Evolutionary conservation across 2,329 filamentous ascomycete species (phyloP).

Genomic region (Epichloe festucae): DNA sequence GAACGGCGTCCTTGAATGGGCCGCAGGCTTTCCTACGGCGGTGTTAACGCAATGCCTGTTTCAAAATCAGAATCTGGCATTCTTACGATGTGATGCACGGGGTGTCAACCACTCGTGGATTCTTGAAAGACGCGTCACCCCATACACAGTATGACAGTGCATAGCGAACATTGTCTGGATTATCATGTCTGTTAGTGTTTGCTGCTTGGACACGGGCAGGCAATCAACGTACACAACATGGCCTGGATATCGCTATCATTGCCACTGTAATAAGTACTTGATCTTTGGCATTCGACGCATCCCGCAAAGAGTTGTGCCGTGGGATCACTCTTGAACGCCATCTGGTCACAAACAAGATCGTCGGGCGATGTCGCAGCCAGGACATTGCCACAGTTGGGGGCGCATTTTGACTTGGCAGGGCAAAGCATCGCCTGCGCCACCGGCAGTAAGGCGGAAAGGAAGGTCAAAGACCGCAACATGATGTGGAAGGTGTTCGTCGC

Average conservation of each 20-base stretch:
- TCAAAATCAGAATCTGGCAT: not conserved
- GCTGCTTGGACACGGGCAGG: not conserved
- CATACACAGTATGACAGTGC: constrained; percentile 43
- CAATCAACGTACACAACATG: constrained; percentile 37
- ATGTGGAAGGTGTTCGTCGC: not conserved
- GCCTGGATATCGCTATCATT: constrained; percentile 39
- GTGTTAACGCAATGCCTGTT: constrained; percentile 12
- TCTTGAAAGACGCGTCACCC: constrained; percentile 25
- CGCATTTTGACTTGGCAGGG: constrained; percentile 35
- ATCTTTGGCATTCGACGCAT: constrained; percentile 39
- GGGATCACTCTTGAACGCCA: constrained; percentile 22
- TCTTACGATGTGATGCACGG: constrained; percentile 40
- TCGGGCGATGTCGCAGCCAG: constrained; percentile 29
- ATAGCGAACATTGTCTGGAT: constrained; percentile 44
- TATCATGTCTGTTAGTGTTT: not conserved
- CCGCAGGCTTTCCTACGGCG: constrained; percentile 37
- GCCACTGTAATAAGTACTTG: constrained; percentile 32
- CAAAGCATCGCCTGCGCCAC: constrained; percentile 26
- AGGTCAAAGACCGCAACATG: not conserved
- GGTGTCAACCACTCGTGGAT: constrained; percentile 25
- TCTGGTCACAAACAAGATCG: constrained; percentile 36
- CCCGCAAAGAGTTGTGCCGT: constrained; percentile 35
- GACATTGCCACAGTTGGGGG: constrained; percentile 39
- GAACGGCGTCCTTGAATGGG: constrained; percentile 31
- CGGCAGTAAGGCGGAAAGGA: constrained; percentile 7